phyloP scores from a whole-genome alignment of 192 early-diverging fungal genomes.

The Coemansia interrupta region DNA sequence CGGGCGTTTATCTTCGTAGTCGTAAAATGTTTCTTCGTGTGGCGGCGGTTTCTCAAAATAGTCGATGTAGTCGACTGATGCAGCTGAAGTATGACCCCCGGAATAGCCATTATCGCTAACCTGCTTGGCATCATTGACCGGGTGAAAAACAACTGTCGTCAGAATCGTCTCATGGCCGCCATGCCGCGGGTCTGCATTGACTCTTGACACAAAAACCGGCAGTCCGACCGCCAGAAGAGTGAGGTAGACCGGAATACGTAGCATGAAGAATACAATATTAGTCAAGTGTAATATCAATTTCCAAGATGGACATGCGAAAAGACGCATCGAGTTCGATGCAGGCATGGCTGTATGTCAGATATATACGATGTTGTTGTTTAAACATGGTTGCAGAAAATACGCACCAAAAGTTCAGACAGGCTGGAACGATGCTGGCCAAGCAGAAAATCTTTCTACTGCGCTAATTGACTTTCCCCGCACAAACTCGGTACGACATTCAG shows the following conservation, averaged over 20 bases:
- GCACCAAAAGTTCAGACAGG: too few species aligned
- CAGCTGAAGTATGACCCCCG: neutral
- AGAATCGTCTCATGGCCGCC: neutral
- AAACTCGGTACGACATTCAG: too few species aligned
- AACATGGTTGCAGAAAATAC: too few species aligned
- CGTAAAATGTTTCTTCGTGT: neutral
- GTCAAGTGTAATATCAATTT: neutral
- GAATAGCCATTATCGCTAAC: neutral
- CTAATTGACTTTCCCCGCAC: too few species aligned
- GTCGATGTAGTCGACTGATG: constrained; percentile 4
- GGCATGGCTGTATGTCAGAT: too few species aligned
- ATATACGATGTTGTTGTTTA: too few species aligned
- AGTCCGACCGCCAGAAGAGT: neutral
- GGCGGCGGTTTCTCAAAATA: neutral
- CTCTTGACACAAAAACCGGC: constrained; percentile 1
- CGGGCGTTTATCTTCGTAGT: neutral
- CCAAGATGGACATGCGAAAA: neutral
- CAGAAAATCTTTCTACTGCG: too few species aligned
- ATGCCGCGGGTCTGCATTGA: neutral
- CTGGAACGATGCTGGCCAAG: too few species aligned
- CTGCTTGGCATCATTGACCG: neutral
- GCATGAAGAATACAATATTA: neutral
- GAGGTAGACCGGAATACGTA: neutral
- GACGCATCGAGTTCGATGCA: too few species aligned
- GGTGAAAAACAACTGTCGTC: neutral